phyloP scores from a whole-genome alignment of 805 yeast genomes.

The Diddensiella santjacobensis region DNA sequence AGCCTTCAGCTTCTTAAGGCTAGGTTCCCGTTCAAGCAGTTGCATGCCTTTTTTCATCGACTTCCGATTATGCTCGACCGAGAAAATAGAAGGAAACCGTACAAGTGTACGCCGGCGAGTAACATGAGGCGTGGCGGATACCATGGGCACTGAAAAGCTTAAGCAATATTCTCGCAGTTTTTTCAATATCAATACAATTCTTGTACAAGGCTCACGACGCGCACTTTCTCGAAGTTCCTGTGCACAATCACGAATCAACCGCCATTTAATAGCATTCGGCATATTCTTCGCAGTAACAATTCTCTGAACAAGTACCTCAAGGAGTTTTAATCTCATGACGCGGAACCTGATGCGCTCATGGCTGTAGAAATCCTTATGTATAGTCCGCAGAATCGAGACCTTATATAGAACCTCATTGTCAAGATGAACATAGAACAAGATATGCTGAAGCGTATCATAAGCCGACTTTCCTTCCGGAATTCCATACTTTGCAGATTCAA shows the following conservation, averaged over 20 bases:
- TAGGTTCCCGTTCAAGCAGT: no score
- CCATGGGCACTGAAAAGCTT: not conserved
- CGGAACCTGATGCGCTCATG: conserved; percentile 4
- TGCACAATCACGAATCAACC: not conserved
- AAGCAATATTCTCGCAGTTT: conserved; percentile 1
- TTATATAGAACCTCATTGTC: conserved; percentile 2
- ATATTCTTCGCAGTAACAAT: conserved; percentile 1
- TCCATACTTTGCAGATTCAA: conserved; percentile 15
- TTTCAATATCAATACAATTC: not conserved
- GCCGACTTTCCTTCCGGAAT: not conserved
- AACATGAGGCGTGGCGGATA: not conserved
- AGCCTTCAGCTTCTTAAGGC: no score
- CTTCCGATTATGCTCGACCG: no score
- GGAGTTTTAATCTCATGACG: conserved; percentile 4
- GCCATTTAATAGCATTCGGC: not conserved
- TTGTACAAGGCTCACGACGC: not conserved
- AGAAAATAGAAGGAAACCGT: not conserved
- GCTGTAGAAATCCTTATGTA: conserved; percentile 6
- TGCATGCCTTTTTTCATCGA: no score
- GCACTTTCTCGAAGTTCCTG: conserved; percentile 4
- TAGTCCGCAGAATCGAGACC: conserved; percentile 4
- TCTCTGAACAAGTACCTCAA: conserved; percentile 8
- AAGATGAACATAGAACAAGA: conserved; percentile 1
- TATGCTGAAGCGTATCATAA: conserved; percentile 12
- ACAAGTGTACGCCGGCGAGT: not conserved